Conservation (phyloP, 257 asterid genomes). For the Solanum arcanum region DNA sequence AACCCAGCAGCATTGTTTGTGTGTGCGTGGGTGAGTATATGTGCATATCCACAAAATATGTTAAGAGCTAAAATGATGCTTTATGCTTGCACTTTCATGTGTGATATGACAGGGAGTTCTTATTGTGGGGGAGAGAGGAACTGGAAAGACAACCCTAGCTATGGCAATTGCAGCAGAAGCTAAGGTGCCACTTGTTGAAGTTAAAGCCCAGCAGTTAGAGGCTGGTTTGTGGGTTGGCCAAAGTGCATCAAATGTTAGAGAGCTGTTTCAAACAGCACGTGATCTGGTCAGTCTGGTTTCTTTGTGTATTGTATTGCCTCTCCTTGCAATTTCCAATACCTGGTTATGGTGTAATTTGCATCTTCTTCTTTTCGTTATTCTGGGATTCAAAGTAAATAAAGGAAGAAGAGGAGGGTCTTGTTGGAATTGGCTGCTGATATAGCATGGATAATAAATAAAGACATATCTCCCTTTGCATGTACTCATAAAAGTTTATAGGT, state of each 20-base stretch:
- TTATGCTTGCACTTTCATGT: background rate
- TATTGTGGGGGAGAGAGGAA: constrained; percentile 96
- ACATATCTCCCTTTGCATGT: background rate
- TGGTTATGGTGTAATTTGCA: background rate
- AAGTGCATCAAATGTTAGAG: constrained; percentile 96
- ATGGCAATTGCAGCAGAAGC: constrained; percentile 98
- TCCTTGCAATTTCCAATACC: background rate
- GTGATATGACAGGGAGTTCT: constrained; percentile 74
- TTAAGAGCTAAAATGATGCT: background rate
- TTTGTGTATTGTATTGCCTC: background rate
- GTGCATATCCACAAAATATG: background rate
- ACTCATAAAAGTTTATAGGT: background rate
- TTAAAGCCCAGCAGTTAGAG: constrained; percentile 87
- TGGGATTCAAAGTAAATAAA: background rate
- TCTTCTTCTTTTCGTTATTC: background rate
- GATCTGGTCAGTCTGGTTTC: constrained; percentile 55
- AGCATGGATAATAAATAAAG: background rate
- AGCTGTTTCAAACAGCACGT: constrained; percentile 92
- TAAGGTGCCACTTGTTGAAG: constrained; percentile 90
- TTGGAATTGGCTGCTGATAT: background rate
- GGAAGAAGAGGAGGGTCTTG: background rate
- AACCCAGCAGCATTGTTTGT: background rate
- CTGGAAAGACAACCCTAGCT: constrained; percentile 95
- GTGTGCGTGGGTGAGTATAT: background rate
- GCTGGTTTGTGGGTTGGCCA: constrained; percentile 97